Conservation (phyloP, 2,329 filamentous ascomycete genomes). For the Colletotrichum sp. region DNA sequence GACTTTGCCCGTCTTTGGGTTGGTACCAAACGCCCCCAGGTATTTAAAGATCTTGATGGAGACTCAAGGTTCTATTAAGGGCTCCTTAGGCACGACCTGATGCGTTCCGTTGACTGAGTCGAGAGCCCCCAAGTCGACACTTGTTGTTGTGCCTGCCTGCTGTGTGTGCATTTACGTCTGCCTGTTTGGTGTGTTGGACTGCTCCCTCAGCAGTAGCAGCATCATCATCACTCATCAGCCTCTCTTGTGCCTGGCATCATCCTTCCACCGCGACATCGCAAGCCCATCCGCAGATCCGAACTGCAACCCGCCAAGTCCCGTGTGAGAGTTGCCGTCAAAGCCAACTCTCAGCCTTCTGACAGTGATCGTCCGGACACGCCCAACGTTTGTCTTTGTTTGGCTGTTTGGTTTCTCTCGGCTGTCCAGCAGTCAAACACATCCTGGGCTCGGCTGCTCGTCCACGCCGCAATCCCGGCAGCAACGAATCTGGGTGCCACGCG, state of each 20-base stretch:
- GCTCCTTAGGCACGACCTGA: conserved; percentile 1
- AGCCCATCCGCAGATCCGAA: neutral
- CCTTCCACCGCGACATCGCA: neutral
- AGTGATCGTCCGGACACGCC: neutral
- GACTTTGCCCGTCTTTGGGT: neutral
- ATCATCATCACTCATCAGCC: neutral
- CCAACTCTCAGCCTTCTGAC: neutral
- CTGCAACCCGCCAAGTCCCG: neutral
- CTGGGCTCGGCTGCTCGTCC: neutral
- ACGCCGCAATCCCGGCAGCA: neutral
- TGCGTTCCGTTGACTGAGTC: conserved; percentile 4
- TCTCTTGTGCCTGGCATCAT: neutral
- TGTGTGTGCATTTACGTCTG: neutral
- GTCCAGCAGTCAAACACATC: neutral
- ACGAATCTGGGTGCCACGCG: neutral
- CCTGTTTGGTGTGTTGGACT: neutral
- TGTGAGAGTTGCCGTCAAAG: neutral
- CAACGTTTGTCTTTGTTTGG: neutral
- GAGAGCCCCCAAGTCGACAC: neutral
- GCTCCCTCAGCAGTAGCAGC: neutral
- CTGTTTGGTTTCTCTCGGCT: neutral
- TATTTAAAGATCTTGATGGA: conserved; percentile 17
- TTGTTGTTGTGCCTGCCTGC: neutral
- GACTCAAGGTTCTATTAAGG: conserved; percentile 10
- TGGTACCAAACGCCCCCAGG: neutral